Conservation (phyloP, 2,329 filamentous ascomycete genomes). For the Pseudogymnoascus sp. region DNA sequence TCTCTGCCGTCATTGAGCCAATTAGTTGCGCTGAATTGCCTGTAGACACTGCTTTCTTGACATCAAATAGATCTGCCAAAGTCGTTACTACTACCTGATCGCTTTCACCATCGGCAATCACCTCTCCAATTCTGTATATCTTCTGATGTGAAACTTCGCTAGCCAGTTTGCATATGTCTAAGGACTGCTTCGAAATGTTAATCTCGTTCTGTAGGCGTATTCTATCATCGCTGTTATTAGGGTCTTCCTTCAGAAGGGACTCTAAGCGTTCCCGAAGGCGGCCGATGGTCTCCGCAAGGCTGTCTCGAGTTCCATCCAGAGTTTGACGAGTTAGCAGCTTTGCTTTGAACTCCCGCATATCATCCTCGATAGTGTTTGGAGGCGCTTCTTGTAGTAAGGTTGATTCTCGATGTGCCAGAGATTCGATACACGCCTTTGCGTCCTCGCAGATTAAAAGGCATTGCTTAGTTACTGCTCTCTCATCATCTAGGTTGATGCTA, state of each 20-base stretch:
- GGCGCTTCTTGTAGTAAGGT: slow-evolving; percentile 17
- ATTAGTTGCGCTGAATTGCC: slow-evolving; percentile 30
- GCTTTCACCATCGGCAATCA: slow-evolving; percentile 7
- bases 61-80: slow-evolving; percentile 34
- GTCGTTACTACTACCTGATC: slow-evolving; percentile 31
- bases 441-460: slow-evolving; percentile 34
- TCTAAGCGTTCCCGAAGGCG: slow-evolving; percentile 29
- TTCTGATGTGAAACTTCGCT: slow-evolving; percentile 27
- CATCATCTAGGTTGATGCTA: slow-evolving; percentile 29
- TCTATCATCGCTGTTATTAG: slow-evolving; percentile 21
- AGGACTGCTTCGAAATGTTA: slow-evolving; percentile 28
- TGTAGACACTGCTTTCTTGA: slow-evolving; percentile 30
- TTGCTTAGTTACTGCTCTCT: slow-evolving; percentile 31
- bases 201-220: slow-evolving; percentile 29
- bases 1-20: slow-evolving; percentile 29
- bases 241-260: slow-evolving; percentile 19
- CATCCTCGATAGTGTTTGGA: neutral
- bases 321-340: slow-evolving; percentile 26
- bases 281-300: slow-evolving; percentile 26
- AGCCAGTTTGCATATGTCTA: slow-evolving; percentile 33
- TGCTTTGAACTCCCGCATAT: slow-evolving; percentile 24
- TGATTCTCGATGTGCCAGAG: slow-evolving; percentile 25
- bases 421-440: slow-evolving; percentile 29
- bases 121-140: slow-evolving; percentile 19
- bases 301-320: slow-evolving; percentile 27